Conservation (phyloP, 192 early-diverging fungal genomes). For the Phlyctochytrium arcticum region DNA sequence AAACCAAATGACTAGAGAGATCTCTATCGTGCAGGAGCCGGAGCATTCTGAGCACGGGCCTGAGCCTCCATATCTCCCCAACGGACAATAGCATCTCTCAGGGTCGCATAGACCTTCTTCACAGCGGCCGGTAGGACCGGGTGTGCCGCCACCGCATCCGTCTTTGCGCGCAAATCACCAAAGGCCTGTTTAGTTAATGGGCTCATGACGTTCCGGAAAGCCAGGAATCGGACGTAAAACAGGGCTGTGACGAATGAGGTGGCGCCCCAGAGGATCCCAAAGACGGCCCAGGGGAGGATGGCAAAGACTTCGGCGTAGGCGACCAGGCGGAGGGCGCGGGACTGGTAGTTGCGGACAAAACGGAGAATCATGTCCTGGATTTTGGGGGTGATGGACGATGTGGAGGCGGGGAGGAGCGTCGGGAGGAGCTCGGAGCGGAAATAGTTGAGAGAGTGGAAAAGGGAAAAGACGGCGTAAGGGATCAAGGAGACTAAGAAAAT, state of each 20-base stretch:
- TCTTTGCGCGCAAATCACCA: neutral
- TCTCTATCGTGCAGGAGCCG: no score
- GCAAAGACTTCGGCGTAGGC: slow-evolving; percentile 66
- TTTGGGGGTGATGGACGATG: slow-evolving; percentile 39
- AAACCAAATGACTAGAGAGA: no score
- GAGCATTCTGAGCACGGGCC: no score
- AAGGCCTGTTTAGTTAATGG: slow-evolving; percentile 38
- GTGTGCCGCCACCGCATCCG: slow-evolving; percentile 17
- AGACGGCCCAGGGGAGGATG: slow-evolving; percentile 59
- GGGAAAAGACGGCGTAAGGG: slow-evolving; percentile 69
- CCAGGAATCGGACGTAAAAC: slow-evolving; percentile 66
- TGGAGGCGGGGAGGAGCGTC: slow-evolving; percentile 49
- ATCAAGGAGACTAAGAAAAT: slow-evolving; percentile 63
- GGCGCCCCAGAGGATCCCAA: slow-evolving; percentile 41
- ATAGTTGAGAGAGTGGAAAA: slow-evolving; percentile 73
- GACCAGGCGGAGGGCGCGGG: slow-evolving; percentile 56
- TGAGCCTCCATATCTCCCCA: no score
- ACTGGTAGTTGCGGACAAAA: slow-evolving; percentile 51
- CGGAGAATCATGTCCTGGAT: slow-evolving; percentile 51
- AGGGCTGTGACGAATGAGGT: slow-evolving; percentile 55
- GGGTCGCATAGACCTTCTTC: slow-evolving; percentile 18
- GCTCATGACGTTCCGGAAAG: slow-evolving; percentile 66
- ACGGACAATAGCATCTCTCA: no score
- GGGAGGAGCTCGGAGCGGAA: slow-evolving; percentile 63
- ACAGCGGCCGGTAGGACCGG: slow-evolving; percentile 19